A percentile compares a stretch with the other conserved stretches of the same genome.
Conservation (phyloP, 495 filamentous ascomycete genomes). For the Massariosphaeria phaeospora region DNA sequence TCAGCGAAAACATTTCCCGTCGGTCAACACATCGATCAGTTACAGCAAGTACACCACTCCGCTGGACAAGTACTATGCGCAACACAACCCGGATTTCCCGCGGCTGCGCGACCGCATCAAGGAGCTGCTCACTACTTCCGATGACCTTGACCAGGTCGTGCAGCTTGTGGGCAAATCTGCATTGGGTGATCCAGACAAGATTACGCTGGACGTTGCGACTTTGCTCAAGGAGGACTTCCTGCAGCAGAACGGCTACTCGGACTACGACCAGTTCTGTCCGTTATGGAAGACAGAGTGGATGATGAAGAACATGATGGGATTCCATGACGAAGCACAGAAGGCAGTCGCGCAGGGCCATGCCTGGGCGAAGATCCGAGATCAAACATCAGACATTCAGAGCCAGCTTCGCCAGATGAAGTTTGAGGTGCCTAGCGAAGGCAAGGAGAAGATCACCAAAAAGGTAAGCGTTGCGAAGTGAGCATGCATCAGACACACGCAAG, state of each 20-base stretch:
- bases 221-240: constrained; percentile 98
- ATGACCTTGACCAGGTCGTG: constrained; percentile 97
- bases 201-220: constrained; percentile 86
- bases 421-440: constrained; percentile 74
- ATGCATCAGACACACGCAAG: background rate
- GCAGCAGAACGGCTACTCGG: constrained; percentile 98
- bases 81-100: constrained; percentile 90
- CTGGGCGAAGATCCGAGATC: constrained; percentile 89
- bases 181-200: constrained; percentile 95
- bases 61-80: constrained; percentile 88
- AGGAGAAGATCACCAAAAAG: constrained; percentile 72
- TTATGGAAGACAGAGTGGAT: constrained; percentile 99
- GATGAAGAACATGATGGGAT: constrained; percentile 99
- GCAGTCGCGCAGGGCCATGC: constrained; percentile 80
- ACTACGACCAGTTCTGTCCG: constrained; percentile 98
- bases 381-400: constrained; percentile 77
- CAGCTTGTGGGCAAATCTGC: constrained; percentile 97
- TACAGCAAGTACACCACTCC: constrained; percentile 94
- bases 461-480: constrained; percentile 42
- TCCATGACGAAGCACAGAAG: constrained; percentile 96
- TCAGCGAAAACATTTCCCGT: constrained; percentile 98
- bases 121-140: constrained; percentile 87
- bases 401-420: constrained; percentile 91
- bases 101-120: constrained; percentile 84
- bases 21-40: constrained; percentile 89